Evolutionary conservation across 169 alveolate genomes (phyloP).

Genomic region (Besnoitia besnoiti): DNA sequence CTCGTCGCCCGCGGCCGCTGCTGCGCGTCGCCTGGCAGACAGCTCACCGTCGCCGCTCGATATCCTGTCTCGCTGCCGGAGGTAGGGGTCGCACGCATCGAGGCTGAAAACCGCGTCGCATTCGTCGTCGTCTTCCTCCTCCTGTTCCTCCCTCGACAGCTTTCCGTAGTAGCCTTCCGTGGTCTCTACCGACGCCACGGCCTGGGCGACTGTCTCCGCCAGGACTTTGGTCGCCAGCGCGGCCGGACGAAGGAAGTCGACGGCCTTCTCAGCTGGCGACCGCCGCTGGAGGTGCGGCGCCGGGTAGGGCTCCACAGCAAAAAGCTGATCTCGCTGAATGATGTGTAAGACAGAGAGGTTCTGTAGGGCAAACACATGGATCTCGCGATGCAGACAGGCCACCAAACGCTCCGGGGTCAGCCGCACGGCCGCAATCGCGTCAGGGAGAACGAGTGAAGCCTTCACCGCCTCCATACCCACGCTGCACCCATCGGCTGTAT

Average conservation of each 20-base stretch:
- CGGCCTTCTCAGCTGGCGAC: background rate
- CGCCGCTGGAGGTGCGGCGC: background rate
- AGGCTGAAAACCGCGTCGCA: no score
- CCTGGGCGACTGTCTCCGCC: background rate
- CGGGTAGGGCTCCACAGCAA: background rate
- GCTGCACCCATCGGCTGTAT: background rate
- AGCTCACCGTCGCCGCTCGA: background rate
- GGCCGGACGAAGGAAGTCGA: background rate
- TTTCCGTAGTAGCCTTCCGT: background rate
- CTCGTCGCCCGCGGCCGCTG: background rate
- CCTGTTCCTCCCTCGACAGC: background rate
- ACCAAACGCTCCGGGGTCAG: constrained; percentile 11
- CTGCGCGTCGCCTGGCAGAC: background rate
- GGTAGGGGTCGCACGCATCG: no score
- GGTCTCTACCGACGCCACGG: background rate
- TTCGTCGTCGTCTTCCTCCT: background rate
- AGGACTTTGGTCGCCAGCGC: background rate
- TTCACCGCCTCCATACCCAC: background rate
- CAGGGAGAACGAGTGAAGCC: background rate
- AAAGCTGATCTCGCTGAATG: background rate
- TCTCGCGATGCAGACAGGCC: background rate
- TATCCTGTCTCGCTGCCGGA: background rate
- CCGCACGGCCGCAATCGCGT: background rate
- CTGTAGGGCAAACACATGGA: background rate
- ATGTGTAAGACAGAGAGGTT: background rate